Evolutionary conservation across 768 basidiomycete genomes (phyloP).

Genomic region (Lenzites betulinus): DNA sequence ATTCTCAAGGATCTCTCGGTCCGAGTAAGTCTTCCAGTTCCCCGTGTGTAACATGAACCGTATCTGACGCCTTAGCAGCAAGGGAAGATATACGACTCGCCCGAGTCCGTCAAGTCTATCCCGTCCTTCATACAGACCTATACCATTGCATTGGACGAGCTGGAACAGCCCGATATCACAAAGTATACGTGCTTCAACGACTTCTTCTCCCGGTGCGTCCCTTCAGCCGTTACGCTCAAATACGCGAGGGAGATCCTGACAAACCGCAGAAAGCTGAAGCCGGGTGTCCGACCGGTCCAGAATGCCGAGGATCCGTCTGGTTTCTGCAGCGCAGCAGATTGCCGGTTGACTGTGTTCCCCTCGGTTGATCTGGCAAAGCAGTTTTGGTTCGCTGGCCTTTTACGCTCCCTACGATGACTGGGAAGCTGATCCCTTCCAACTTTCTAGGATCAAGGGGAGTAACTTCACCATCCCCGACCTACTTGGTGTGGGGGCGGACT

Average conservation of each 20-base stretch:
- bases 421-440: no score
- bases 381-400: slow-evolving; percentile 57
- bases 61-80: slow-evolving; percentile 35
- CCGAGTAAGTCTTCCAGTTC: slow-evolving; percentile 36
- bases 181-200: slow-evolving; percentile 75
- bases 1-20: slow-evolving; percentile 57
- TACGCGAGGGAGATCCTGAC: neutral
- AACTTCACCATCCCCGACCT: slow-evolving; percentile 68
- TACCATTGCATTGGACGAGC: slow-evolving; percentile 55
- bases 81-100: slow-evolving; percentile 57
- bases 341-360: slow-evolving; percentile 68
- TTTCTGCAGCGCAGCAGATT: slow-evolving; percentile 72
- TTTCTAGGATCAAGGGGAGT: slow-evolving; percentile 63
- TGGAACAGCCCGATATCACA: slow-evolving; percentile 60
- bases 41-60: neutral
- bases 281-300: slow-evolving; percentile 62
- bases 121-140: slow-evolving; percentile 60
- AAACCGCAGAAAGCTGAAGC: slow-evolving; percentile 51
- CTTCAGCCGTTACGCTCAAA: neutral
- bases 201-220: slow-evolving; percentile 64
- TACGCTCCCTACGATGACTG: neutral
- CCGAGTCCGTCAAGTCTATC: slow-evolving; percentile 52
- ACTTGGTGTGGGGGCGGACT: slow-evolving; percentile 46
- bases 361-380: slow-evolving; percentile 57
- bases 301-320: slow-evolving; percentile 50